phyloP scores from a whole-genome alignment of 2,329 filamentous ascomycete species.

The Botryotinia convoluta region DNA sequence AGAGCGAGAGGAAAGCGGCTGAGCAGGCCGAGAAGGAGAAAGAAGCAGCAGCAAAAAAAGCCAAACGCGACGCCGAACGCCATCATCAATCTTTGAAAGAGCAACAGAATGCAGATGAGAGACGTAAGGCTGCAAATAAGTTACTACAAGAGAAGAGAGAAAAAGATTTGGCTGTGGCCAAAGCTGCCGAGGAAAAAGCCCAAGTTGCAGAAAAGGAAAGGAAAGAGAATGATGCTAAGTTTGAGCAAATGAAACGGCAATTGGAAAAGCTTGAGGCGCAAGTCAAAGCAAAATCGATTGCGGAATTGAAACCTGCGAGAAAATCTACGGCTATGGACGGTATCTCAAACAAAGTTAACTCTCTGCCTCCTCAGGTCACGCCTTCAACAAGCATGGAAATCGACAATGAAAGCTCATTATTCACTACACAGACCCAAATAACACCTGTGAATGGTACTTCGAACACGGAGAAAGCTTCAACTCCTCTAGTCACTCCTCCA shows the following conservation, averaged over 20 bases:
- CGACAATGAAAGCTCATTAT: not conserved
- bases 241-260: not conserved
- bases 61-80: conserved; percentile 21
- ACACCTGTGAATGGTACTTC: not conserved
- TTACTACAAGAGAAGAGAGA: conserved; percentile 18
- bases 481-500: not conserved
- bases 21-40: conserved; percentile 20
- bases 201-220: conserved; percentile 9
- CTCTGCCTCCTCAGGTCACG: not conserved
- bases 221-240: not conserved
- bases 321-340: not conserved
- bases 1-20: conserved; percentile 5
- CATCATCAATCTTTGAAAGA: conserved; percentile 10
- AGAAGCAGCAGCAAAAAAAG: conserved; percentile 17
- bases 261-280: not conserved
- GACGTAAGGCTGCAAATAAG: conserved; percentile 18
- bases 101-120: conserved; percentile 3
- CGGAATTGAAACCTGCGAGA: not conserved
- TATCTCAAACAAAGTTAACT: too few species aligned
- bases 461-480: not conserved
- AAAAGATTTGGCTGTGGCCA: conserved; percentile 13
- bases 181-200: conserved; percentile 14
- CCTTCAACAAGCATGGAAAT: not conserved
- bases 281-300: not conserved
- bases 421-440: not conserved